Evolutionary conservation across 768 basidiomycete genomes (phyloP).

Genomic region (Tylopilus plumbeoviolaceoides): DNA sequence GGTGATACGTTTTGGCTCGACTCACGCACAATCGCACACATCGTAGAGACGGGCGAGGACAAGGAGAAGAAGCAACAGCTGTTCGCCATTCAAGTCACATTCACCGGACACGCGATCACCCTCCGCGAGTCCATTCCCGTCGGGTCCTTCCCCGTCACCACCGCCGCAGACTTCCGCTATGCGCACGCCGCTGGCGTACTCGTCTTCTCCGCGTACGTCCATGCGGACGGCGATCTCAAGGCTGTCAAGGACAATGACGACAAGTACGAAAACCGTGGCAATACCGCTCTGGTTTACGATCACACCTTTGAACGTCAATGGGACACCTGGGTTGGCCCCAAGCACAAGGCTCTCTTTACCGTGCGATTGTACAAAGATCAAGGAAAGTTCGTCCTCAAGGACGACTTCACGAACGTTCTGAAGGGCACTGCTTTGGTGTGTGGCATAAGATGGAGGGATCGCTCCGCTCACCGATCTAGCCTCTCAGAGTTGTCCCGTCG

Average conservation of each 20-base stretch:
- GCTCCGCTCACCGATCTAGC: not conserved
- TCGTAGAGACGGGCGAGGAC: slow-evolving; percentile 49
- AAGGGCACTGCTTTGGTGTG: slow-evolving; percentile 69
- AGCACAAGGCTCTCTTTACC: slow-evolving; percentile 68
- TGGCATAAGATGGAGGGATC: not conserved
- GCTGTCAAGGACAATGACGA: slow-evolving; percentile 68
- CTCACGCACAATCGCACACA: slow-evolving; percentile 63
- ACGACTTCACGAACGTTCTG: slow-evolving; percentile 55
- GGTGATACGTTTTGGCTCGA: slow-evolving; percentile 82
- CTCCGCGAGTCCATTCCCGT: slow-evolving; percentile 41
- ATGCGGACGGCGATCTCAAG: slow-evolving; percentile 68
- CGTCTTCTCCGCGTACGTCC: slow-evolving; percentile 84
- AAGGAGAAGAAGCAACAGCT: slow-evolving; percentile 49
- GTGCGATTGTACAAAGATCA: slow-evolving; percentile 50
- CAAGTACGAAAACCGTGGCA: slow-evolving; percentile 68
- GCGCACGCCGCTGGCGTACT: slow-evolving; percentile 52
- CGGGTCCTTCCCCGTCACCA: slow-evolving; percentile 65
- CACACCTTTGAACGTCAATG: slow-evolving; percentile 69
- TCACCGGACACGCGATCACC: slow-evolving; percentile 34
- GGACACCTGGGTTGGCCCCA: slow-evolving; percentile 73
- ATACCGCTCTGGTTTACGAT: slow-evolving; percentile 70
- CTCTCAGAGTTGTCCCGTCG: slow-evolving; percentile 64
- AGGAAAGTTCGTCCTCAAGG: slow-evolving; percentile 49
- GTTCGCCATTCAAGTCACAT: slow-evolving; percentile 54
- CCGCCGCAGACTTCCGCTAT: slow-evolving; percentile 69